These are phyloP conservation scores for Fusarium pilosicola DNA, from an alignment of 2,329 filamentous ascomycete genomes.

Conservation along the genomic window DNA sequence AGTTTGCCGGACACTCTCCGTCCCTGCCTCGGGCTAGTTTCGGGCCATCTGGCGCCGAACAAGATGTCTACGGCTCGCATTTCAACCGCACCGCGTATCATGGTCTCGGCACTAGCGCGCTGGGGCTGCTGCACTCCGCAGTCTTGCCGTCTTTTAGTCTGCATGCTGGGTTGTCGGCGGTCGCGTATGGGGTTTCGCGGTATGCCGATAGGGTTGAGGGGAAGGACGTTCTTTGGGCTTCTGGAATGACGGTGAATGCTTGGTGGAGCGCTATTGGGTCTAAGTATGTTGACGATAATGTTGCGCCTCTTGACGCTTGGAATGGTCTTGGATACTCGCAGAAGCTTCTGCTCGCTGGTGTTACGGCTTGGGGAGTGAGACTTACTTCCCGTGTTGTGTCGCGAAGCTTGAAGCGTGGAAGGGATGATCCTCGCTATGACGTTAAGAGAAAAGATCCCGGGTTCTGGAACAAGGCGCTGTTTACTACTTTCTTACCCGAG, in stretches of 20 bases:
- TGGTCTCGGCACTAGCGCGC: not conserved
- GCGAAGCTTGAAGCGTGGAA: conserved; percentile 6
- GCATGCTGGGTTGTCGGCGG: not conserved
- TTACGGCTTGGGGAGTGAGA: conserved; percentile 6
- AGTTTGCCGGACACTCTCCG: not conserved
- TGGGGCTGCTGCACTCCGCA: conserved; percentile 6
- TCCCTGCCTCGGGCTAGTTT: not conserved
- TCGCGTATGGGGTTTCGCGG: conserved; percentile 11
- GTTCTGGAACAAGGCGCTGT: conserved; percentile 7
- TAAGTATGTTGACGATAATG: not conserved
- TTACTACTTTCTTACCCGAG: conserved; percentile 8
- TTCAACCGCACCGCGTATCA: conserved; percentile 10
- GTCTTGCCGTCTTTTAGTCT: conserved; percentile 13
- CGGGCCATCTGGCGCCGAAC: not conserved
- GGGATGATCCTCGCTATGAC: conserved; percentile 9
- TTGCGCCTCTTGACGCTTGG: conserved; percentile 3
- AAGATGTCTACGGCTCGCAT: conserved; percentile 12
- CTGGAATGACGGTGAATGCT: conserved; percentile 17
- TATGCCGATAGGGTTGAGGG: conserved; percentile 9
- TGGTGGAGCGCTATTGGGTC: conserved; percentile 23
- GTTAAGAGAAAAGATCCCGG: not conserved
- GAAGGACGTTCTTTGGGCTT: conserved; percentile 18
- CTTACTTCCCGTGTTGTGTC: not conserved
- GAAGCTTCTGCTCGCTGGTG: conserved; percentile 8
- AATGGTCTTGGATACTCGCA: not conserved